Evolutionary conservation across 2,329 filamentous ascomycete species (phyloP).

Genomic region (Cladosporium sp.): DNA sequence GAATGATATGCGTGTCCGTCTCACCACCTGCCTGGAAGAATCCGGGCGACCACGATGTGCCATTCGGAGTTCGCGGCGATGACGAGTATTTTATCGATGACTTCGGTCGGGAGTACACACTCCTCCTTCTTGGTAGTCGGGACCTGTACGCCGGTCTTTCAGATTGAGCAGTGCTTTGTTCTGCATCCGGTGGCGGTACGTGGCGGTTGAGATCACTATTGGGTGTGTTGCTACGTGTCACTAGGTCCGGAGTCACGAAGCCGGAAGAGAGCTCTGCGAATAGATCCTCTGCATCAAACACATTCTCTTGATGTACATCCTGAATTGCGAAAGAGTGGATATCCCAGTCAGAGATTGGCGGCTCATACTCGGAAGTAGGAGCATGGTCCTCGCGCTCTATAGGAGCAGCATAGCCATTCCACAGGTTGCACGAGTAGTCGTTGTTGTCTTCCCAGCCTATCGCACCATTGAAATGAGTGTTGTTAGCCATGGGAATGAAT

Average conservation of each 20-base stretch:
- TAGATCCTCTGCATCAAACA: neutral
- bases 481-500: neutral
- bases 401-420: neutral
- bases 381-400: neutral
- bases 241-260: neutral
- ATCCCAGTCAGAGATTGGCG: neutral
- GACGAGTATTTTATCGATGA: neutral
- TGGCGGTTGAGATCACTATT: neutral
- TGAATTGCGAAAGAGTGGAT: neutral
- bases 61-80: neutral
- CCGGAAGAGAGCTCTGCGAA: neutral
- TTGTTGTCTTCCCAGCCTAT: too few relatives aligned
- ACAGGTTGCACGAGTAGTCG: too few relatives aligned
- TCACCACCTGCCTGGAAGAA: neutral
- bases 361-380: neutral
- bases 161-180: neutral
- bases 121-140: neutral
- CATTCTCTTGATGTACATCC: neutral
- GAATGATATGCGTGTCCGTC: neutral
- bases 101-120: neutral
- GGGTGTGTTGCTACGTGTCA: slow-evolving; percentile 6
- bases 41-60: neutral
- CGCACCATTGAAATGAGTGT: neutral
- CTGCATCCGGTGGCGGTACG: neutral
- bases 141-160: neutral